Evolutionary conservation across 179 eudicot species (phyloP).

Genomic region (Silene vulgaris): DNA sequence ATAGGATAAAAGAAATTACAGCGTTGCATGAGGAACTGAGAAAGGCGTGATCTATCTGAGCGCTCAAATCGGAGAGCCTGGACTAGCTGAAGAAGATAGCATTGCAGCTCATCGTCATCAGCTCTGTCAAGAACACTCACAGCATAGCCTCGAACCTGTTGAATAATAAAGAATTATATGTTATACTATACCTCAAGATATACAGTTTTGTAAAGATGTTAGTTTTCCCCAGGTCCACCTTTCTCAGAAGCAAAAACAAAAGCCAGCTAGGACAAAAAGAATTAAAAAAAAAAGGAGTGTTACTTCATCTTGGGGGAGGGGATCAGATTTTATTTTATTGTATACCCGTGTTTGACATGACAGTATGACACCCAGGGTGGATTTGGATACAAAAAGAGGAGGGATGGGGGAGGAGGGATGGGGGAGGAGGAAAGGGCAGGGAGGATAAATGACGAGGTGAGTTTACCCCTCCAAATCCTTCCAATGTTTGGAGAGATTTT

Average conservation of each 20-base stretch:
- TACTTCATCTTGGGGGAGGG: neutral
- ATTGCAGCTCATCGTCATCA: slow-evolving; percentile 96
- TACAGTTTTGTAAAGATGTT: neutral
- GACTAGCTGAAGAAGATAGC: slow-evolving; percentile 95
- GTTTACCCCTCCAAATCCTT: too few species aligned
- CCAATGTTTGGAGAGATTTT: too few species aligned
- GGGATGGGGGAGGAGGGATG: too few species aligned
- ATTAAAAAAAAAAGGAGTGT: too few species aligned
- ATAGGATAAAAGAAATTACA: slow-evolving; percentile 37
- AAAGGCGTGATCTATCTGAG: slow-evolving; percentile 87
- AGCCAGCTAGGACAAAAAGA: neutral
- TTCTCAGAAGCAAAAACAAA: neutral
- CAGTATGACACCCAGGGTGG: too few species aligned
- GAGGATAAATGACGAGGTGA: too few species aligned
- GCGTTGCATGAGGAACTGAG: slow-evolving; percentile 89
- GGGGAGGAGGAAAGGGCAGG: too few species aligned
- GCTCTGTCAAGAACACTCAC: slow-evolving; percentile 93
- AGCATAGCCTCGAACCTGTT: slow-evolving; percentile 97
- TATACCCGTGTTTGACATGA: too few species aligned
- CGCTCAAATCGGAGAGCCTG: slow-evolving; percentile 99
- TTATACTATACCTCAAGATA: slow-evolving; percentile 12
- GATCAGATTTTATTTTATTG: neutral
- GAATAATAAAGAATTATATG: neutral
- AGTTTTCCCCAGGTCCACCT: neutral
- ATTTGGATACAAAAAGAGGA: too few species aligned